A percentile compares a stretch with the other conserved stretches of the same genome.
Conservation (phyloP, 2,329 filamentous ascomycete species). For the Sarocladiaceae sp. region DNA sequence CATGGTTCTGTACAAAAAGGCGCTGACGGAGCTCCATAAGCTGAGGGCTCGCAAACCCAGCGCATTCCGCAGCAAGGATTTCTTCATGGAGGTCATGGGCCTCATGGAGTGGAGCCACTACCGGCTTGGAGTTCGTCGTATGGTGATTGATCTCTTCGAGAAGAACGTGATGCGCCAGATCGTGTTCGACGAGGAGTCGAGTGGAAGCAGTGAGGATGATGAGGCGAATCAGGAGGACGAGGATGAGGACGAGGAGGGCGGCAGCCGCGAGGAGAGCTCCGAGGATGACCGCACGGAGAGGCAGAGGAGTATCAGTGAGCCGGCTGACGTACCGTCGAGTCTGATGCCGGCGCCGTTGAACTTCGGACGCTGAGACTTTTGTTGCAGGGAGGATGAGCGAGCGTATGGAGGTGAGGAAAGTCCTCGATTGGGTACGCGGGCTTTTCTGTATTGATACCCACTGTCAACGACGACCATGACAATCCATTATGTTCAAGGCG, state of each 20-base stretch:
- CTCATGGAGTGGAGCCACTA: constrained; percentile 89
- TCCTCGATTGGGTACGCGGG: background rate
- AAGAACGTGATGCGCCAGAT: constrained; percentile 81
- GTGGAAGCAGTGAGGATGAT: constrained; percentile 53
- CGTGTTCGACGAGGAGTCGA: constrained; percentile 66
- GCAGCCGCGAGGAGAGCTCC: constrained; percentile 30
- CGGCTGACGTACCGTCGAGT: constrained; percentile 28
- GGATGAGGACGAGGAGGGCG: constrained; percentile 41
- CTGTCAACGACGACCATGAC: background rate
- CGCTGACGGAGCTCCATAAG: constrained; percentile 75
- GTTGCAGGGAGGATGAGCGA: no score
- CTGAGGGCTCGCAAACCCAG: constrained; percentile 71
- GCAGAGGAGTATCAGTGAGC: constrained; percentile 50
- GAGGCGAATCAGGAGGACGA: constrained; percentile 59
- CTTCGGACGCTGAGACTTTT: constrained; percentile 25
- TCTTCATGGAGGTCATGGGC: constrained; percentile 83
- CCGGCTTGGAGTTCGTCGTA: constrained; percentile 77
- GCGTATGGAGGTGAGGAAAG: background rate
- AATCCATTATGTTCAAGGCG: background rate
- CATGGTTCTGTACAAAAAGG: constrained; percentile 85
- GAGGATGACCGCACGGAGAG: constrained; percentile 53
- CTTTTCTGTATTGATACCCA: constrained; percentile 1
- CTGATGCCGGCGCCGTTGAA: constrained; percentile 30
- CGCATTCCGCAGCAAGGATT: constrained; percentile 68
- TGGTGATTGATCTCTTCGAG: constrained; percentile 92